Percentiles rank a stretch among this genome's conserved stretches.
These are phyloP conservation scores for Citeromyces hawaiiensis DNA, from an alignment of 1,139 yeast species.

Conservation along the genomic window DNA sequence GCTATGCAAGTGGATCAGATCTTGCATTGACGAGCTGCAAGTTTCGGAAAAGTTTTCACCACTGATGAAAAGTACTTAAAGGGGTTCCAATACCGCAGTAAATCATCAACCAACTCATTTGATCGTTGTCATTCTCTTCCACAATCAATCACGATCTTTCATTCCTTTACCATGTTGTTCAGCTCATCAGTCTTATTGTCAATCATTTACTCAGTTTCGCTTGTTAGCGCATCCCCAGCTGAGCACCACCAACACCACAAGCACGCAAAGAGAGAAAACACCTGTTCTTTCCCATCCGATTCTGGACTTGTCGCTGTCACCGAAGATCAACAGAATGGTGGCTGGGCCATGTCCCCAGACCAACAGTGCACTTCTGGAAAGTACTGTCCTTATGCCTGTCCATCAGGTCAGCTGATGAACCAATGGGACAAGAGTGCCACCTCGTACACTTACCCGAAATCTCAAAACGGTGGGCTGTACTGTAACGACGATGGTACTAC, in stretches of 20 bases:
- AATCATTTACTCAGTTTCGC: not conserved
- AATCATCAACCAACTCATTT: not conserved
- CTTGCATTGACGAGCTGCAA: conserved; percentile 1
- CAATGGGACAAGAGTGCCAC: conserved; percentile 62
- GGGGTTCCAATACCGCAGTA: not conserved
- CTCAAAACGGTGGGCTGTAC: conserved; percentile 70
- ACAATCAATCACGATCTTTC: not conserved
- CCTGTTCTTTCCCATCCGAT: conserved; percentile 56
- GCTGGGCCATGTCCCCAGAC: conserved; percentile 84
- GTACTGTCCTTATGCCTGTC: conserved; percentile 84
- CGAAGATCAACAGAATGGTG: conserved; percentile 43
- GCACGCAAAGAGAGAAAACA: conserved; percentile 18
- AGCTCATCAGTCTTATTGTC: conserved; percentile 1
- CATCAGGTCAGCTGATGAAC: conserved; percentile 70
- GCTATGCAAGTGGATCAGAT: not conserved
- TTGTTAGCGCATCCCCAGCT: not conserved
- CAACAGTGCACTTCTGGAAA: conserved; percentile 59
- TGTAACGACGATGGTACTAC: conserved; percentile 62
- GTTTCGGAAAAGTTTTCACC: not conserved
- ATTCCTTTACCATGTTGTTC: conserved; percentile 1
- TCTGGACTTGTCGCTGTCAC: conserved; percentile 61
- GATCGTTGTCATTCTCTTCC: conserved; percentile 1
- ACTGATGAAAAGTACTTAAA: not conserved
- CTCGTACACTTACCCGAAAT: conserved; percentile 49
- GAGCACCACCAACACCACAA: conserved; percentile 12